Base-by-base conservation (phyloP, 441 rosid genomes). In the Pelargonium citronellum region DNA sequence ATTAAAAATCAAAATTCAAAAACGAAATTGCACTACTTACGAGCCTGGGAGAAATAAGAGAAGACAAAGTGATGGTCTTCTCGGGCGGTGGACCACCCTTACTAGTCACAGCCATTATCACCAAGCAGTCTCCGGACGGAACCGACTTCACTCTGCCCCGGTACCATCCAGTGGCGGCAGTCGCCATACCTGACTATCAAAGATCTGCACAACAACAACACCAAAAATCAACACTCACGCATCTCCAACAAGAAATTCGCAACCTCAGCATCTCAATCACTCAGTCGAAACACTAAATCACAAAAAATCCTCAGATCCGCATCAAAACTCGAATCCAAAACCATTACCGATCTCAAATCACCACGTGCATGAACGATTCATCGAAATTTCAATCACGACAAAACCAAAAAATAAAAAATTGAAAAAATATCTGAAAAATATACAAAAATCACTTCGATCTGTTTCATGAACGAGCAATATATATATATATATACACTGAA, bases 111-210 rank as follows among this genome's bases (percentile, higher is more conserved):
- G 15, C 55, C 55, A 49, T 49, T 49, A 49, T 49, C 17, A 49
- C 55, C 55, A 49, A 49, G n/a, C 55, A 49, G 55, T 49, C 15
- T 1, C 55, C 55, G 55, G 55, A 49, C 55, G 55, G n/a, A 49
- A 49, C 15, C 55, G 55, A 49, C n/a, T 49, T 49, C 55, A 49
- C 55, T 49, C 55, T 49, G 3, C 55, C 55, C 15, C 15, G 55
- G 55, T 49, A 49, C 55, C 55, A 49, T 49, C 55, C 55, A 1
- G 55, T 49, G 15, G 55, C 15, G 5, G 55, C 55, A 13, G 55
- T 13, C 5, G 55, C 55, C 55, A 49, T 49, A 1, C 6, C 6
- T 0, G 6, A 3, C n/a, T 49, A 49, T 49, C 55, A 49, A 49
- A 13, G 5, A 49, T 49, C 55, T 49, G 55, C 55, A 10, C 55